phyloP scores from a whole-genome alignment of 1,284 basidiomycete genomes.

The Pyrrhoderma noxium region DNA sequence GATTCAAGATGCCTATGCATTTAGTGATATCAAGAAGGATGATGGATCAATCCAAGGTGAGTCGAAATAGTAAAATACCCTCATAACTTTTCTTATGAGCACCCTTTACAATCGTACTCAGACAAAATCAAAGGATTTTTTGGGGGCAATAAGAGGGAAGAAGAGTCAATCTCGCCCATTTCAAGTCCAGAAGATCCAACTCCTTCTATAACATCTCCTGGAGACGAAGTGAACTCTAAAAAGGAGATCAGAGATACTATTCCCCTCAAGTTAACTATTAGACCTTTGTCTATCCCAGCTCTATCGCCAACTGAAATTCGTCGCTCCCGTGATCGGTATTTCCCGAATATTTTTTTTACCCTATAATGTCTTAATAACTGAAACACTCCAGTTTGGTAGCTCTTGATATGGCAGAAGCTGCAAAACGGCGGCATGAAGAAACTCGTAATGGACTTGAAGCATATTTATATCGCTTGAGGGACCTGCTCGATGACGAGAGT shows the following conservation, averaged over 20 bases:
- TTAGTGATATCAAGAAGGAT: constrained; percentile 64
- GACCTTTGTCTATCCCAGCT: constrained; percentile 58
- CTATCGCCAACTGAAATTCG: constrained; percentile 72
- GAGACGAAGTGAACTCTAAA: constrained; percentile 27
- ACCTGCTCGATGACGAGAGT: constrained; percentile 66
- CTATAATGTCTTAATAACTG: constrained; percentile 1
- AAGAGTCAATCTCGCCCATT: constrained; percentile 29
- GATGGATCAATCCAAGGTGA: constrained; percentile 28
- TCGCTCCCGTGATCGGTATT: constrained; percentile 56
- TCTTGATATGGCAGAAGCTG: constrained; percentile 71
- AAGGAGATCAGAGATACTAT: constrained; percentile 45
- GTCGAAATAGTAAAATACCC: too few species aligned
- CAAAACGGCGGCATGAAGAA: constrained; percentile 79
- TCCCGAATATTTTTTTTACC: neutral
- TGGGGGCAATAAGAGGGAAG: constrained; percentile 38
- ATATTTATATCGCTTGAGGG: constrained; percentile 86
- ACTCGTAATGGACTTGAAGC: constrained; percentile 88
- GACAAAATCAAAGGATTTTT: constrained; percentile 85
- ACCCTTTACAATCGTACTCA: constrained; percentile 26
- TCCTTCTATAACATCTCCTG: neutral
- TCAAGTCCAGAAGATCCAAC: constrained; percentile 11
- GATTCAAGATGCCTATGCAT: constrained; percentile 68
- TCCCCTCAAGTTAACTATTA: constrained; percentile 53
- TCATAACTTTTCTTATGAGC: too few species aligned
- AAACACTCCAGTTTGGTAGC: constrained; percentile 59